Evolutionary conservation across 1,139 yeast genomes (phyloP).

Genomic region (Kazachstania sp.): DNA sequence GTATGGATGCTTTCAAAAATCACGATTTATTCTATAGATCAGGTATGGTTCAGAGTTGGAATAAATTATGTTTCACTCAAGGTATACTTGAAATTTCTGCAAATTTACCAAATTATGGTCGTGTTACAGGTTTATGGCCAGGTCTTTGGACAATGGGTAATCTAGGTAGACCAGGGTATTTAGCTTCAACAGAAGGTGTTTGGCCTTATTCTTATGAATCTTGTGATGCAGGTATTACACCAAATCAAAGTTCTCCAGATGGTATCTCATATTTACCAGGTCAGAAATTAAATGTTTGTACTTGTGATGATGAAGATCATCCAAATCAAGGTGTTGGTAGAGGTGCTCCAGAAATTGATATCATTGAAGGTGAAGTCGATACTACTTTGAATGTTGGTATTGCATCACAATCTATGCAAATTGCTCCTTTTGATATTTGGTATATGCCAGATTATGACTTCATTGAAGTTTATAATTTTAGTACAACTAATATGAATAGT

Average conservation of each 20-base stretch:
- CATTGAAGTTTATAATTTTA: constrained; percentile 50
- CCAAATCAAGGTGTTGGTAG: constrained; percentile 74
- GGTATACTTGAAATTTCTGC: constrained; percentile 66
- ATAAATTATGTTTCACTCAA: constrained; percentile 70
- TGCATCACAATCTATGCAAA: constrained; percentile 73
- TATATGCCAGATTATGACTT: constrained; percentile 72
- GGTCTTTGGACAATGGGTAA: constrained; percentile 87
- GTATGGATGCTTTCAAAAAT: constrained; percentile 64
- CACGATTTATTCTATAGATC: constrained; percentile 69
- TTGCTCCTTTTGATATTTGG: constrained; percentile 85
- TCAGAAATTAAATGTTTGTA: constrained; percentile 58
- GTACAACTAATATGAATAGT: constrained; percentile 61
- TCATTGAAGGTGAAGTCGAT: constrained; percentile 63
- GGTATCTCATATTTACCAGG: constrained; percentile 76
- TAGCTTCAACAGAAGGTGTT: constrained; percentile 72
- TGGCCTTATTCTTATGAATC: constrained; percentile 79
- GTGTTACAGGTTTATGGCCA: constrained; percentile 74
- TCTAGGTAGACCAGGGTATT: constrained; percentile 72
- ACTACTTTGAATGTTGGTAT: constrained; percentile 45
- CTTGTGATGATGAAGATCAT: constrained; percentile 68
- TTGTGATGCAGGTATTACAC: constrained; percentile 83
- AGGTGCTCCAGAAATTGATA: constrained; percentile 88
- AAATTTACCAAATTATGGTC: constrained; percentile 60
- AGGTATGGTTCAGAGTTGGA: constrained; percentile 87
- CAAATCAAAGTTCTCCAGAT: constrained; percentile 75